A percentile compares a stretch with the other conserved stretches of the same genome.
Evolutionary conservation across 2,329 filamentous ascomycete species (phyloP).

Genomic region (Apiospora rasikravindrae): DNA sequence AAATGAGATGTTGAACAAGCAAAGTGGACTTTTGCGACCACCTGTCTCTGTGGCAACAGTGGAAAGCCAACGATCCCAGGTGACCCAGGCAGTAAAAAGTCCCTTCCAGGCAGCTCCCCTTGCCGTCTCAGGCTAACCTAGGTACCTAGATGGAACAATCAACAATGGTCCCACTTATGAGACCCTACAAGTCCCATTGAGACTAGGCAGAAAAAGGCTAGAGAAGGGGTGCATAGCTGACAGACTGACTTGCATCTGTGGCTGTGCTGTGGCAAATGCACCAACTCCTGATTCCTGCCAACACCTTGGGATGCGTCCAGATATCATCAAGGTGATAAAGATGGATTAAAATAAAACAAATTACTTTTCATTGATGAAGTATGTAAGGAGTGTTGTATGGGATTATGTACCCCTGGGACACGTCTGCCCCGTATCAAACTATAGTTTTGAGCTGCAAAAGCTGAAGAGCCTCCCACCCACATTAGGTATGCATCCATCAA

Average conservation of each 20-base stretch:
- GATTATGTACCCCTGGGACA: neutral
- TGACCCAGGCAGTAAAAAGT: neutral
- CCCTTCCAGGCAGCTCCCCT: neutral
- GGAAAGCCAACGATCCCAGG: neutral
- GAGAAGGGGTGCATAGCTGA: neutral
- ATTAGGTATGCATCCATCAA: neutral
- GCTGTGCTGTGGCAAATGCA: neutral
- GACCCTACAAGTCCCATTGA: neutral
- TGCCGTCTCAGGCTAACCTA: neutral
- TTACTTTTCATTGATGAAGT: neutral
- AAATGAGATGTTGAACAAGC: slow-evolving; percentile 9
- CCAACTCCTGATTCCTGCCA: neutral
- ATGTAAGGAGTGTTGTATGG: neutral
- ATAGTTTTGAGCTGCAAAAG: neutral
- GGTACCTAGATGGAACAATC: neutral
- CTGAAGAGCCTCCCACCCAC: slow-evolving; percentile 6
- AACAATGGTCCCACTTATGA: neutral
- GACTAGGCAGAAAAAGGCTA: neutral
- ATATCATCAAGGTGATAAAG: neutral
- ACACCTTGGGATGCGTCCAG: neutral
- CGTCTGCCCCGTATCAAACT: slow-evolving; percentile 1
- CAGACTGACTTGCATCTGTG: neutral
- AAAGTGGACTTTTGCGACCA: slow-evolving; percentile 8
- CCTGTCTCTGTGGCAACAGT: slow-evolving; percentile 13
- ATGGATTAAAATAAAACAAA: neutral